Base-by-base conservation (phyloP, 2,329 filamentous ascomycete genomes). In the Arthrinium puccinioides region DNA sequence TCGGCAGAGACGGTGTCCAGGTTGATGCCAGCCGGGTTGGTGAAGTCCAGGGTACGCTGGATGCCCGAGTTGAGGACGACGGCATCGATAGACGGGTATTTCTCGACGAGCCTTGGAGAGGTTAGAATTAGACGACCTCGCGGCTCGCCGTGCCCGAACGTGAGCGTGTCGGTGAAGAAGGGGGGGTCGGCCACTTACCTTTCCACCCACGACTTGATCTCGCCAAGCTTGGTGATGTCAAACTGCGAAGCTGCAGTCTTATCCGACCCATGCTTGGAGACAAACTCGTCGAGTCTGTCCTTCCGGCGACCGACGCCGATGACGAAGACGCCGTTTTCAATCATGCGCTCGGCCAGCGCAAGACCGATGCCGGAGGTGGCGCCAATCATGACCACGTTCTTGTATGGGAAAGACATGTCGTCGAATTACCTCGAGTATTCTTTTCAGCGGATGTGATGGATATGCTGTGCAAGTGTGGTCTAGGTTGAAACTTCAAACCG, bases 1-100 rank as follows among this genome's bases (percentile, higher is more conserved):
- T 74, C 67, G 4, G 52, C 42, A 34, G 64, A 50, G 28, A 72
- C 60, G 2, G 48, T 36, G 1, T 44, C 31, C 1, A 74, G 55
- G 41, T 55, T 49, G 40, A 64, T 52, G 13, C 42, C 33, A 4
- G 34, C 25, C 4, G 72, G 69, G 14, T 61, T 52, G 6, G 62
- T 55, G 48, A 77, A 69, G 52, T 73, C 57, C 28, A 72, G 54
- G 1, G 49, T 50, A 20, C 60, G 58, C 50, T 81, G 74, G 21
- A 74, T 61, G 8, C 74, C 75, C 0, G 75, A 69, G 50, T 79
- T 79, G 35, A 80, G 56, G 38, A 81, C 54, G 19, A 82, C 50
- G 45, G 66, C 68, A 55, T 79, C 74, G 20, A 80, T 64, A 20
- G 66, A 56, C 0, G 74, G 70, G 48, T 73, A 62, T 1, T 39